Conservation (phyloP, 441 rosid genomes). For the Mallotus repandus region DNA sequence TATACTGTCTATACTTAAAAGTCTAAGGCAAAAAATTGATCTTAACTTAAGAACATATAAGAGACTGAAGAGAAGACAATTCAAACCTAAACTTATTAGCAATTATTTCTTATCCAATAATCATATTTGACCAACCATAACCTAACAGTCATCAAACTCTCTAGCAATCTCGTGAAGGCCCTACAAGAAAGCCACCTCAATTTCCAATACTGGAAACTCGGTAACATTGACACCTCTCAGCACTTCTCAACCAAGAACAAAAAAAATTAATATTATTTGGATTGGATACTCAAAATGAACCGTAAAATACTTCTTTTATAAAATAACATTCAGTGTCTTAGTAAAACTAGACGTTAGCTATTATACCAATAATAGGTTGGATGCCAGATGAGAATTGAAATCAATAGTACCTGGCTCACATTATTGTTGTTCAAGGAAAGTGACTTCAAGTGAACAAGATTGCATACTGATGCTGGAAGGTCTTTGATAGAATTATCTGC, state of each 20-base stretch:
- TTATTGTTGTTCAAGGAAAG: constrained; percentile 70
- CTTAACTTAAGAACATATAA: not conserved
- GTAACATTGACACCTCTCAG: too few species aligned
- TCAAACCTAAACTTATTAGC: not conserved
- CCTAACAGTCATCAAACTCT: not conserved
- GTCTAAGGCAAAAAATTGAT: not conserved
- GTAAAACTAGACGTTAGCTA: not conserved
- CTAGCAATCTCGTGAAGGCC: not conserved
- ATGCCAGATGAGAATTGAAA: constrained; percentile 15
- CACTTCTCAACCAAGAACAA: too few species aligned
- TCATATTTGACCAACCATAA: not conserved
- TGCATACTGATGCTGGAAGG: constrained; percentile 78
- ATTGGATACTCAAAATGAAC: too few species aligned
- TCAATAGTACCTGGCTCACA: constrained; percentile 57
- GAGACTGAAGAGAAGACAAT: not conserved
- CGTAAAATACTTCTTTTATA: not conserved
- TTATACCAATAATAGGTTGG: not conserved
- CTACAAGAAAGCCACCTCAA: not conserved
- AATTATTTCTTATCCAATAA: not conserved
- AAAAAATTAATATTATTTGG: too few species aligned
- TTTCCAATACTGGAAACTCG: too few species aligned
- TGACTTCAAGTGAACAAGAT: constrained; percentile 74
- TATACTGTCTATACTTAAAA: not conserved
- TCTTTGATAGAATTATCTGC: constrained; percentile 80
- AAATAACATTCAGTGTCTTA: not conserved